A percentile compares a stretch with the other conserved stretches of the same genome.
Evolutionary conservation across 1,284 basidiomycete genomes (phyloP).

Genomic region (Apiotrichum gracile): DNA sequence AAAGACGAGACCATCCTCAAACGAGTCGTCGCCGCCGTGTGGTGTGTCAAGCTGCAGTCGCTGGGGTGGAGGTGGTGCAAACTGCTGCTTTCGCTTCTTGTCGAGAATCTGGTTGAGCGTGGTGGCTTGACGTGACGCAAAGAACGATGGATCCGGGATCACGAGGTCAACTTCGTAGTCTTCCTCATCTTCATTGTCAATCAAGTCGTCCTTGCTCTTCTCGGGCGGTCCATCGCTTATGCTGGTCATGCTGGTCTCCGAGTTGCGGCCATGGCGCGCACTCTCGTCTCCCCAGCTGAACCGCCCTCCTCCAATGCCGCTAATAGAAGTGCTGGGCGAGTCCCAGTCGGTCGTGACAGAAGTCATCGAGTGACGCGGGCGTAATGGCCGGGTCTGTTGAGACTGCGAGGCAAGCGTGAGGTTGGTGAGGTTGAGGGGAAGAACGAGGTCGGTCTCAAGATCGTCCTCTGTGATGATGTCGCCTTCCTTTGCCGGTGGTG

Average conservation of each 20-base stretch:
- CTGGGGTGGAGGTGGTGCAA: slow-evolving; percentile 12
- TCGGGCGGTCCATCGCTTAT: slow-evolving; percentile 30
- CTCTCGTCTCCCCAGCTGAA: slow-evolving; percentile 28
- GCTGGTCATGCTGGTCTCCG: slow-evolving; percentile 36
- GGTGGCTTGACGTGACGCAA: slow-evolving; percentile 26
- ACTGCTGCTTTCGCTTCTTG: slow-evolving; percentile 37
- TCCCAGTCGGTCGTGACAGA: slow-evolving; percentile 28
- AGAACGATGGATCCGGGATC: slow-evolving; percentile 37
- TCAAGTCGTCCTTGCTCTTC: slow-evolving; percentile 8
- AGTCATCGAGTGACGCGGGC: slow-evolving; percentile 27
- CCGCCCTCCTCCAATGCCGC: slow-evolving; percentile 8
- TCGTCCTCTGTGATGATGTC: slow-evolving; percentile 11
- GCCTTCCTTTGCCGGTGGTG: not conserved
- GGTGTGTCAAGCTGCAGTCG: not conserved
- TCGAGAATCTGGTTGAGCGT: slow-evolving; percentile 42
- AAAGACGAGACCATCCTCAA: slow-evolving; percentile 45
- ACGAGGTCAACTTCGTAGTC: slow-evolving; percentile 40
- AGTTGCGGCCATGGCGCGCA: slow-evolving; percentile 16
- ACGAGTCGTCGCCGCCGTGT: slow-evolving; percentile 30
- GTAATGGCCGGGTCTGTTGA: slow-evolving; percentile 10
- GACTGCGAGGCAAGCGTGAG: slow-evolving; percentile 33
- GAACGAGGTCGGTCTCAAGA: slow-evolving; percentile 37
- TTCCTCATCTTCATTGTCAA: slow-evolving; percentile 22
- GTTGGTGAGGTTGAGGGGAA: slow-evolving; percentile 40
- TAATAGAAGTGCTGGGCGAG: slow-evolving; percentile 15